Evolutionary conservation across 78 protist species (phyloP).

Genomic region (Tieghemostelium lacteum): DNA sequence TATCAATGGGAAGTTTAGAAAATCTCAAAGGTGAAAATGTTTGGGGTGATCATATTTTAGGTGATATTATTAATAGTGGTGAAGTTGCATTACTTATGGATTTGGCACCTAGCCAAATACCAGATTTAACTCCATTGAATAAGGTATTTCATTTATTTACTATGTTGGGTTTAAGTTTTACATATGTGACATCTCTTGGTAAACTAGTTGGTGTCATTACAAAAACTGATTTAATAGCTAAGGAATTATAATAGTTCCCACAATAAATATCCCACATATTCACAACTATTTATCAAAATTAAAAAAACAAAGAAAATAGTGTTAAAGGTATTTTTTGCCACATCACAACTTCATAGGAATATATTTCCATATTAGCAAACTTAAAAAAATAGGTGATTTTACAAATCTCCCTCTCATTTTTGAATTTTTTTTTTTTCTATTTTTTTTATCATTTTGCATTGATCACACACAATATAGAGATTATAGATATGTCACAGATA

Average conservation of each 20-base stretch:
- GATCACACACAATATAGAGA: too few relatives aligned
- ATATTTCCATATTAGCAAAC: too few relatives aligned
- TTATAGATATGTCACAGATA: conserved; percentile 11
- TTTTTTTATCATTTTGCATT: too few relatives aligned
- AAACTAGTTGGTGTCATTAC: conserved; percentile 75
- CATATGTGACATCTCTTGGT: conserved; percentile 68
- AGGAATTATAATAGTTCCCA: conserved; percentile 69
- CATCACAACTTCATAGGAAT: too few relatives aligned
- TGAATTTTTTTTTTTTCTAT: too few relatives aligned
- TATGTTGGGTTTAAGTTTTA: conserved; percentile 67
- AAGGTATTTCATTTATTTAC: conserved; percentile 78
- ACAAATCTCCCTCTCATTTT: too few relatives aligned
- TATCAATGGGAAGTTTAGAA: conserved; percentile 1
- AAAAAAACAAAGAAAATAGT: too few relatives aligned
- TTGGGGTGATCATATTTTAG: conserved; percentile 48
- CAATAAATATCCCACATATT: too few relatives aligned
- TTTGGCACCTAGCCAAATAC: conserved; percentile 71
- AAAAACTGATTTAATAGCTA: conserved; percentile 50
- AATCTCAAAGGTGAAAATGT: conserved; percentile 6
- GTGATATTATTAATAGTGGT: conserved; percentile 66
- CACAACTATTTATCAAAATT: too few relatives aligned
- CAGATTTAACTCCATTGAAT: conserved; percentile 71
- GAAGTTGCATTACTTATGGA: conserved; percentile 69
- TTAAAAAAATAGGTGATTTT: too few relatives aligned
- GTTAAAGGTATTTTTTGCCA: too few relatives aligned